Base-by-base conservation (phyloP, 2,329 filamentous ascomycete species). In the Cyphellophora attinorum region DNA sequence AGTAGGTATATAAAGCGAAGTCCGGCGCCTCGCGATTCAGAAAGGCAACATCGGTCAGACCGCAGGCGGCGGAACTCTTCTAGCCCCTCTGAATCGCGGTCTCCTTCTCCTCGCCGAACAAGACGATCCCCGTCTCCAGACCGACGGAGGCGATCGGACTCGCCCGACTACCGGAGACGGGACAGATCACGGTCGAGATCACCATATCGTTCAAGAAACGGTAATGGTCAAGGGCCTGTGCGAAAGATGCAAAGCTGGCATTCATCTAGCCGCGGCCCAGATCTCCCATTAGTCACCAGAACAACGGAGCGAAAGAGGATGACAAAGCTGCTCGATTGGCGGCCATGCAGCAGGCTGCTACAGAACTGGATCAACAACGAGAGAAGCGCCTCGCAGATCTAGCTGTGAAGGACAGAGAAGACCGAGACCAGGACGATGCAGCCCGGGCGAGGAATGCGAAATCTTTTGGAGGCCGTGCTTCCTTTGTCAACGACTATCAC, bases 331-430 rank as follows among this genome's bases (percentile, higher is more conserved):
- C 71, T 15, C 83, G 76, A 53, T 59, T 85, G 12, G 80, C 77
- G 11, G 78, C 76, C 6, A 85, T 86, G 81, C 79, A 83, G 54
- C 70, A 71, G 12, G 79, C 76, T 17, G 81, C 81, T 4, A 69
- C 67, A 1, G 74, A 80, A 8, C 64, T 93, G 31, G 82, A 89
- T 48, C 53, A 65, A n/a, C 77, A 81, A 46, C 76, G 85, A 19
- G 73, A 74, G 44, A 68, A 72, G 39, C 73, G 85, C 15, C 62
- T 93, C 6, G 72, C 74, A 0, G 74, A 75, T 1, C 61, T 88
- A 12, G 76, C 74, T 15, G 72, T 75, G 43, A 68, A 68, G 40
- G 85, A 93, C 47, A 68, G 72, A 31, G 64, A 63, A 12, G 72
- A 76, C 29, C 67, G 70, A 10, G 76, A 83, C 31, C 72, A 74